Evolutionary conservation across 2,329 filamentous ascomycete species (phyloP), one percentile per base, ranked within the genome.

Genomic region (Arthrobotrys entomopaga): DNA sequence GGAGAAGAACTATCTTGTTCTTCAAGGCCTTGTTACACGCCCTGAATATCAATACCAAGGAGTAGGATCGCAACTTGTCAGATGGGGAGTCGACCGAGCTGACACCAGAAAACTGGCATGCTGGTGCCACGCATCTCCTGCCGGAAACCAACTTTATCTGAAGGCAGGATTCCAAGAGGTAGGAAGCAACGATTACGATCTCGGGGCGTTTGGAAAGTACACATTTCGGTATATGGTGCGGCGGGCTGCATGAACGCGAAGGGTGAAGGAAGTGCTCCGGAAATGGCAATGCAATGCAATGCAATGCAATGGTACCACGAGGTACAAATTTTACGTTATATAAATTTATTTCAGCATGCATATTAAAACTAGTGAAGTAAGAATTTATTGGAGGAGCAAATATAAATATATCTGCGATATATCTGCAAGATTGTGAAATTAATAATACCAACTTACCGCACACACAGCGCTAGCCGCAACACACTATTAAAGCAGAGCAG

Each of bases 161-260:
- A 63, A 63, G 58, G 43, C 58, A 15, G 58, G 58, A 52, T 63
- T 63, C 40, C 13, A 63, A 46, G 58, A 63, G 16, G n/a, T 63
- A 40, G 58, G 58, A 63, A 63, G 26, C 26, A 53, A 19, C 24
- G 58, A 63, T 22, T 63, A 63, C 40, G 58, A 63, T 42, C 58
- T 63, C 22, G 58, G 58, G 20, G 58, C 52, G 4, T 63, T 63
- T 52, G 58, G 58, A 46, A 52, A n/a, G 52, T 63, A 63, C 19
- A 63, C 24, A 38, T 63, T 63, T 24, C 58, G 58, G n/a, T 63
- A 63, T 42, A 63, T 63, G 58, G 19, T 60, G 19, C 57, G 57
- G 42, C 57, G 15, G 22, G 57, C n/a, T 60, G 34, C 24, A 60
- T 60, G 16, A 60, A 7, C 10, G n/a, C n/a, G n/a, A n/a, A n/a